A percentile compares a stretch with the other conserved stretches of the same genome.
Evolutionary conservation across 2,329 filamentous ascomycete species (phyloP).

Genomic region (Septoria linicola): DNA sequence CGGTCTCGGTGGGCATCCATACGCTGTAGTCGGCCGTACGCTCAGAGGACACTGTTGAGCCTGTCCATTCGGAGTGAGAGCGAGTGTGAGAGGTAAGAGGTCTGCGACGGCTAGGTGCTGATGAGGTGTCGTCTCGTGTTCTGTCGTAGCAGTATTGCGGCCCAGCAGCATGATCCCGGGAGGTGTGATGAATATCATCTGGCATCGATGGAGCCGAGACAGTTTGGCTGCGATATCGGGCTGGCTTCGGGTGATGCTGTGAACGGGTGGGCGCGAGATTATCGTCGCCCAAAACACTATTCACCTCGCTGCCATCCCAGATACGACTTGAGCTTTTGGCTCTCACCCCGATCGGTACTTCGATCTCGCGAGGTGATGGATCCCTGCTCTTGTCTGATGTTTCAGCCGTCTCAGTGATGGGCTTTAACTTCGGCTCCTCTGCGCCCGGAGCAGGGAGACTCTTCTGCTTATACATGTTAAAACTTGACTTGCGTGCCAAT

Average conservation of each 20-base stretch:
- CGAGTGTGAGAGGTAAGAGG: slow-evolving; percentile 25
- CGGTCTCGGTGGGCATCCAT: slow-evolving; percentile 49
- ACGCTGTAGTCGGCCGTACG: slow-evolving; percentile 45
- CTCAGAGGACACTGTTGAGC: slow-evolving; percentile 21
- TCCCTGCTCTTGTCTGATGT: slow-evolving; percentile 24
- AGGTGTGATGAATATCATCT: slow-evolving; percentile 17
- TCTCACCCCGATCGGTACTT: slow-evolving; percentile 62
- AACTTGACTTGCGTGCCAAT: slow-evolving; percentile 55
- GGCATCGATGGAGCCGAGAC: slow-evolving; percentile 15
- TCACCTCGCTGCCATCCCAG: slow-evolving; percentile 45
- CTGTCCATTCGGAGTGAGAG: slow-evolving; percentile 33
- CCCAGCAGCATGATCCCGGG: slow-evolving; percentile 24
- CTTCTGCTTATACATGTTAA: slow-evolving; percentile 40
- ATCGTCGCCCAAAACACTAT: slow-evolving; percentile 30
- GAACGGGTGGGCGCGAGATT: slow-evolving; percentile 9
- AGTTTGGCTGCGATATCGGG: slow-evolving; percentile 27
- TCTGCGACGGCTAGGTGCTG: slow-evolving; percentile 15
- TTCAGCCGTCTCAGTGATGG: slow-evolving; percentile 16
- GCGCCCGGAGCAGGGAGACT: slow-evolving; percentile 15
- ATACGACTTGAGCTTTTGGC: slow-evolving; percentile 48
- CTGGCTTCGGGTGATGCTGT: slow-evolving; percentile 28
- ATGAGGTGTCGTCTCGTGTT: slow-evolving; percentile 18
- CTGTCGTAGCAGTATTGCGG: slow-evolving; percentile 28
- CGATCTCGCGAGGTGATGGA: slow-evolving; percentile 51
- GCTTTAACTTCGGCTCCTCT: slow-evolving; percentile 18